Evolutionary conservation across 148 eudicot genomes (phyloP).

Genomic region (Chenopodium album): DNA sequence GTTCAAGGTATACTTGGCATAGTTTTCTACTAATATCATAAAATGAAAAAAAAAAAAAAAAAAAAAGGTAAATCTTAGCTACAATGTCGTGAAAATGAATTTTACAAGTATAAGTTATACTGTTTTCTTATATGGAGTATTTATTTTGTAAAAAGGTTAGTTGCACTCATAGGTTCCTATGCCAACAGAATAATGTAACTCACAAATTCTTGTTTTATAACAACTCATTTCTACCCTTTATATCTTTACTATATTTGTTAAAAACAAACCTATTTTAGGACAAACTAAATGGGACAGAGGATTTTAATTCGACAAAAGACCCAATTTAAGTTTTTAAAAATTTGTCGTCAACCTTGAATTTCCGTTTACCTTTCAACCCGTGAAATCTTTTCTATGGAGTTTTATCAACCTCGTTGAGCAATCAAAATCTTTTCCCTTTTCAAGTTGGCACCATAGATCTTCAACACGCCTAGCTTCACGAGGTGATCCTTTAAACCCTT

Average conservation of each 20-base stretch:
- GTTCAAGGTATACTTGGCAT: too few species aligned
- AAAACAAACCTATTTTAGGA: background rate
- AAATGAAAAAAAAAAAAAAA: too few species aligned
- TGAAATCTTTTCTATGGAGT: conserved; percentile 13
- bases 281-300: background rate
- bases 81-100: too few species aligned
- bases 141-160: too few species aligned
- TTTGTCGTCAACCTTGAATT: background rate
- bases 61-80: too few species aligned
- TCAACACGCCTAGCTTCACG: conserved; percentile 27
- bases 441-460: conserved; percentile 25
- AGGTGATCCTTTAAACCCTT: conserved; percentile 7
- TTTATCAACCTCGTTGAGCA: background rate
- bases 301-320: background rate
- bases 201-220: background rate
- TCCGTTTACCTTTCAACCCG: conserved; percentile 2
- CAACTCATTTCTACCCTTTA: background rate
- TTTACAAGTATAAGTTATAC: too few species aligned
- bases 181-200: too few species aligned
- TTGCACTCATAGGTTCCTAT: too few species aligned
- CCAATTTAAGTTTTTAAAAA: background rate
- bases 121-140: too few species aligned
- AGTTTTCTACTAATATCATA: too few species aligned
- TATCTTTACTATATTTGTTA: background rate
- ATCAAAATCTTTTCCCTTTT: background rate